These are phyloP conservation scores for Nicotiana benthamiana DNA, from an alignment of 257 asterid species.

Conservation along the genomic window DNA sequence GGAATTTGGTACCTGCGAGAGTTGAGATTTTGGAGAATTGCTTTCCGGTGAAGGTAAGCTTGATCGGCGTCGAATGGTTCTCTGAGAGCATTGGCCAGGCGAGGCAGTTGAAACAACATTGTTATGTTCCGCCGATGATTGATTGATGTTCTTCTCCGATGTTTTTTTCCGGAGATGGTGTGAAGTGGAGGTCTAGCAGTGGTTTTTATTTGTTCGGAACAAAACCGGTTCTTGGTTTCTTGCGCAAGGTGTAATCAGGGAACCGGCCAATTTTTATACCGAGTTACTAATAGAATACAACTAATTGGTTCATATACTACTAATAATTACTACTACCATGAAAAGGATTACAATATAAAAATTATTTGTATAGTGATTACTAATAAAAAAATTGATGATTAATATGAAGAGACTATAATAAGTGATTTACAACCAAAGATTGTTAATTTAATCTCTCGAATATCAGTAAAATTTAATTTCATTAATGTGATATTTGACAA, in stretches of 20 bases:
- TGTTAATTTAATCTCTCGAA: too few relatives aligned
- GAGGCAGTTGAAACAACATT: slow-evolving; percentile 79
- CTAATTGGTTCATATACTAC: too few relatives aligned
- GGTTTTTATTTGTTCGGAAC: neutral
- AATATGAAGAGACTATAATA: too few relatives aligned
- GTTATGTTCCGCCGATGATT: neutral
- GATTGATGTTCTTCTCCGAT: neutral
- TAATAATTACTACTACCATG: too few relatives aligned
- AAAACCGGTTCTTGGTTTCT: neutral
- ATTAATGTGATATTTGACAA: too few relatives aligned
- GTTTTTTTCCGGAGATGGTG: neutral
- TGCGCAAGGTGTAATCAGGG: neutral
- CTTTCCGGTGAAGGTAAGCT: slow-evolving; percentile 73
- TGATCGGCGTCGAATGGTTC: slow-evolving; percentile 85
- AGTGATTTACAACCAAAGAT: too few relatives aligned
- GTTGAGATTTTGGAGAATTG: slow-evolving; percentile 49
- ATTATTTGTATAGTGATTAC: too few relatives aligned
- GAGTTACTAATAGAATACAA: too few relatives aligned
- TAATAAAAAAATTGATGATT: too few relatives aligned
- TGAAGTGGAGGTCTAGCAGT: neutral
- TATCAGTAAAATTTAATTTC: too few relatives aligned
- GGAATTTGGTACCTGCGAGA: slow-evolving; percentile 33
- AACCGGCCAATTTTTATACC: too few relatives aligned
- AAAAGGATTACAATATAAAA: too few relatives aligned
- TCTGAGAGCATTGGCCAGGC: slow-evolving; percentile 70